These are phyloP conservation scores for Acephala macrosclerotiorum DNA, from an alignment of 2,329 filamentous ascomycete genomes.

Conservation along the genomic window DNA sequence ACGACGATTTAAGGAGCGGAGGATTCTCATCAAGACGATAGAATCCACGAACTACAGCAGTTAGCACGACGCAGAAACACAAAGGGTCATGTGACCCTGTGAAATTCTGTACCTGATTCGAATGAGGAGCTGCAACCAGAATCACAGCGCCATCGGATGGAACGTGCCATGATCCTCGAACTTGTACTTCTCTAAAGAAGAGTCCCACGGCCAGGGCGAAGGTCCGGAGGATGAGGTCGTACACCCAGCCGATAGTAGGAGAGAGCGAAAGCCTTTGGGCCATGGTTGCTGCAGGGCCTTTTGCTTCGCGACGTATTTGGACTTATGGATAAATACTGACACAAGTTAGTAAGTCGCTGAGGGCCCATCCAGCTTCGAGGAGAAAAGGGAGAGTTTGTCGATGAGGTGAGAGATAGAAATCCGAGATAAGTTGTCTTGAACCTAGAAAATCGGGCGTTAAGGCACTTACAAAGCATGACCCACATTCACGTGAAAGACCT, in stretches of 20 bases:
- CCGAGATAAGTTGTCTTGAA: background rate
- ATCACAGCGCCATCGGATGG: conserved; percentile 86
- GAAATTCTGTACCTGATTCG: conserved; percentile 63
- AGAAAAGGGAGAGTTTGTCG: background rate
- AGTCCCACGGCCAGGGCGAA: conserved; percentile 85
- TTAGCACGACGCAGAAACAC: conserved; percentile 2
- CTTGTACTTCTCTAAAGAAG: conserved; percentile 97
- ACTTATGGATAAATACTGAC: background rate
- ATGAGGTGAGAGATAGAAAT: background rate
- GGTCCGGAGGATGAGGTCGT: conserved; percentile 76
- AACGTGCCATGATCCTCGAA: conserved; percentile 89
- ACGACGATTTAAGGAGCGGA: conserved; percentile 81
- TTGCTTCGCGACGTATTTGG: background rate
- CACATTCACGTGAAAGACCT: background rate
- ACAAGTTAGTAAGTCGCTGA: background rate
- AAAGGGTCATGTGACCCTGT: conserved; percentile 12
- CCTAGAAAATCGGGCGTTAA: background rate
- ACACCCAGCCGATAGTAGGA: conserved; percentile 58
- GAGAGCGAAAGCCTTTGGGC: background rate
- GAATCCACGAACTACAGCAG: conserved; percentile 84
- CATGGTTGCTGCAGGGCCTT: conserved; percentile 7
- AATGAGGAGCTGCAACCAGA: conserved; percentile 93
- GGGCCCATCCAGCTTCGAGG: background rate
- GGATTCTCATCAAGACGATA: conserved; percentile 85
- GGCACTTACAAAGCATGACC: background rate